A percentile compares a stretch with the other conserved stretches of the same genome.
phyloP scores from a whole-genome alignment of 2,329 filamentous ascomycete species.

The Gnomoniopsis smithogilvyi region DNA sequence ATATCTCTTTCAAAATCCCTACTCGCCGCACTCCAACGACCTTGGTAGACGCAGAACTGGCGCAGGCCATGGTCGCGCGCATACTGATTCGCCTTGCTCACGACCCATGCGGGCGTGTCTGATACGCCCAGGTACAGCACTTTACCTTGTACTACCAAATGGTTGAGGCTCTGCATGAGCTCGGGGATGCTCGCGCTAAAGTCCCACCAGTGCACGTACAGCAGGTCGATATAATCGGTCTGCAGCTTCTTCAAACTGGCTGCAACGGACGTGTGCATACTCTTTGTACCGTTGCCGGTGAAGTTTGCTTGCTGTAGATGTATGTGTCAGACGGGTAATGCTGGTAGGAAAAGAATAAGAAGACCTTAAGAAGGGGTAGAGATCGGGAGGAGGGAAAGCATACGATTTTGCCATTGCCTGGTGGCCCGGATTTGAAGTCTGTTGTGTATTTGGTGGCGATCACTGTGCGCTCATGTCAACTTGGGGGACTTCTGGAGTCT shows the following conservation, averaged over 20 bases:
- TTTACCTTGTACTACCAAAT: conserved; percentile 37
- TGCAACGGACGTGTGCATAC: conserved; percentile 49
- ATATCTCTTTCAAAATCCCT: conserved; percentile 60
- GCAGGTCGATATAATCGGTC: conserved; percentile 42
- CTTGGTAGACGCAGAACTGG: conserved; percentile 38
- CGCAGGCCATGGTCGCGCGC: conserved; percentile 32
- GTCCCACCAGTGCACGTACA: conserved; percentile 45
- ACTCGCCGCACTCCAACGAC: conserved; percentile 32
- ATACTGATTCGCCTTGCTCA: conserved; percentile 36
- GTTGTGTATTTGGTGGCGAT: conserved; percentile 65
- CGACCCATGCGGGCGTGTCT: conserved; percentile 39
- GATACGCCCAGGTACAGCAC: conserved; percentile 39
- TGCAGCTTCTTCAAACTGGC: conserved; percentile 43
- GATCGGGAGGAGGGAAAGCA: neutral
- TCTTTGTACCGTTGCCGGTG: conserved; percentile 61
- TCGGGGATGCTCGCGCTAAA: conserved; percentile 38
- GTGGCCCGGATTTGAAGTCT: conserved; percentile 38
- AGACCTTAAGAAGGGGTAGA: neutral
- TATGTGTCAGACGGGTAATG: neutral
- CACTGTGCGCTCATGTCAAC: conserved; percentile 42
- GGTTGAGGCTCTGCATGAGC: conserved; percentile 39
- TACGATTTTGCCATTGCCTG: conserved; percentile 31
- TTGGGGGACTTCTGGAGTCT: neutral
- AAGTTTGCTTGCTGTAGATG: conserved; percentile 37
- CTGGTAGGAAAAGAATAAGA: neutral